Percentiles rank a stretch among this genome's conserved stretches.
Conservation (phyloP, 208 protist genomes). For the Leishmania guyanensis region DNA sequence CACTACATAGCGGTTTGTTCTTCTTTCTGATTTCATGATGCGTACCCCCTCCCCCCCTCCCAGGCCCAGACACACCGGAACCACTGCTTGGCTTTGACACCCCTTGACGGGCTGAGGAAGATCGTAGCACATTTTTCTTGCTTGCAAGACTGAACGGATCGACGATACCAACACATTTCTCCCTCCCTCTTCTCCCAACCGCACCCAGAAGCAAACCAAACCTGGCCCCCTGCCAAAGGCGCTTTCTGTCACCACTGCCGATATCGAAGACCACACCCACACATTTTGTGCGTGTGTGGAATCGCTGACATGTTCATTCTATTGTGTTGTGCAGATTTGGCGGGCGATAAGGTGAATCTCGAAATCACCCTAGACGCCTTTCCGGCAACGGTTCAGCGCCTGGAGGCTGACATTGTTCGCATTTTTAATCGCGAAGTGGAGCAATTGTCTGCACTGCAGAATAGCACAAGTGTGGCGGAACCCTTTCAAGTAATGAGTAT, state of each 20-base stretch:
- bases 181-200: neutral
- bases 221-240: neutral
- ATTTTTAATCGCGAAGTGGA: constrained; percentile 50
- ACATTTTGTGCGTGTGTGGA: neutral
- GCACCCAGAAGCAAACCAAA: neutral
- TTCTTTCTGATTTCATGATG: neutral
- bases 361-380: constrained; percentile 58
- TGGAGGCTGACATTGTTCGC: constrained; percentile 34
- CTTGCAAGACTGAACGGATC: neutral
- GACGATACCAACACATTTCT: neutral
- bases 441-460: neutral
- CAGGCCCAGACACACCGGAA: neutral
- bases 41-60: neutral
- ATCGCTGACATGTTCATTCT: constrained; percentile 62
- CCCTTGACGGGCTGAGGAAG: neutral
- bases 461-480: too few relatives aligned
- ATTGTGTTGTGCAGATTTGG: constrained; percentile 76
- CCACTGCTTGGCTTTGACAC: neutral
- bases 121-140: neutral
- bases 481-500: constrained; percentile 47
- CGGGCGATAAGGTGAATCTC: constrained; percentile 80
- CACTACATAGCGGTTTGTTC: neutral
- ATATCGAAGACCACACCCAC: neutral
- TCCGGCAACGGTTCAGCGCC: constrained; percentile 42
- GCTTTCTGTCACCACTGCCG: neutral